These are phyloP conservation scores for Solanum etuberosum DNA, from an alignment of 257 asterid species.

Conservation along the genomic window DNA sequence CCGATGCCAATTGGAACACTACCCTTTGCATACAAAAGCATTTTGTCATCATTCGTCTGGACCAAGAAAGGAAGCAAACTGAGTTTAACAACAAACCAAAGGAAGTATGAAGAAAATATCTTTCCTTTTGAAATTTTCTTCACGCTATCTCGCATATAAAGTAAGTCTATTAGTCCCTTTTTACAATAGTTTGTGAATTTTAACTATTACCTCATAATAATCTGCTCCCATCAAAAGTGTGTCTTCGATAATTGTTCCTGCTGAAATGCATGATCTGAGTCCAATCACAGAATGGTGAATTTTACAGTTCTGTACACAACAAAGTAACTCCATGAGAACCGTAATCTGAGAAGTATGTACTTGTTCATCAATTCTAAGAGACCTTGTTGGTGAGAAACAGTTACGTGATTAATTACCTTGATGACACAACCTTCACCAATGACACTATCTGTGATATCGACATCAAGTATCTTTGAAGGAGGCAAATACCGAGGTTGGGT, in stretches of 20 bases:
- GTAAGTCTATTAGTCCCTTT: neutral
- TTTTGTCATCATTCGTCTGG: constrained; percentile 79
- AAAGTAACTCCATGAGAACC: neutral
- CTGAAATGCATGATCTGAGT: constrained; percentile 83
- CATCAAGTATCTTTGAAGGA: constrained; percentile 94
- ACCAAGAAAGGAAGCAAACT: neutral
- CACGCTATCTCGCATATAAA: neutral
- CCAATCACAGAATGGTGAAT: constrained; percentile 93
- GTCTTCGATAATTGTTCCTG: constrained; percentile 78
- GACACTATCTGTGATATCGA: constrained; percentile 84
- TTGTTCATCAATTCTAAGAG: neutral
- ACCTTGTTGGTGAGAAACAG: neutral
- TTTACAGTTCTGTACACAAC: constrained; percentile 56
- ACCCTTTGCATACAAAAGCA: constrained; percentile 51
- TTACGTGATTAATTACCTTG: constrained; percentile 35
- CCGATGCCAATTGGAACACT: constrained; percentile 86
- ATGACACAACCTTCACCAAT: constrained; percentile 93
- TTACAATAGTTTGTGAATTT: neutral
- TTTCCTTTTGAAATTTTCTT: neutral
- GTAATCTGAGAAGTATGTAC: neutral
- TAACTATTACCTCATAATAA: constrained; percentile 65
- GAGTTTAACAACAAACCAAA: neutral
- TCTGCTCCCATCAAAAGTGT: constrained; percentile 88
- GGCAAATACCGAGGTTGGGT: constrained; percentile 93
- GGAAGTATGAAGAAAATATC: neutral